Evolutionary conservation across 768 basidiomycete species (phyloP).

Genomic region (Lyophyllum shimeji): DNA sequence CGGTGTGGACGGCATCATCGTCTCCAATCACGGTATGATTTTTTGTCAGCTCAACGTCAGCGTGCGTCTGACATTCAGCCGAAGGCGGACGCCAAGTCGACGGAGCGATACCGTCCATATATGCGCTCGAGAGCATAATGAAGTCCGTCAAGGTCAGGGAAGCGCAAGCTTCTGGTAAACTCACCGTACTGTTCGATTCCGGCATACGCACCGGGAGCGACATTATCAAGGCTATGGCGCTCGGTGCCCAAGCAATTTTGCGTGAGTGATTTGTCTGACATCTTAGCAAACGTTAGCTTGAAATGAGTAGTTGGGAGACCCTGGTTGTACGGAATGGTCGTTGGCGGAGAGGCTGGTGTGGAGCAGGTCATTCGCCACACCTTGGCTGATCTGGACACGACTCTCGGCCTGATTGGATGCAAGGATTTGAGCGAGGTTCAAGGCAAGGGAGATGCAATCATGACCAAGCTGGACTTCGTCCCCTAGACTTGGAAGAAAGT

Average conservation of each 20-base stretch:
- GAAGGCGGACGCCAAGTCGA: slow-evolving; percentile 76
- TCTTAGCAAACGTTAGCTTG: neutral
- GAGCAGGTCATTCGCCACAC: slow-evolving; percentile 70
- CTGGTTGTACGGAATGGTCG: slow-evolving; percentile 69
- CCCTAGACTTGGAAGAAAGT: slow-evolving; percentile 5
- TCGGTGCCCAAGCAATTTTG: slow-evolving; percentile 82
- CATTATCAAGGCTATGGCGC: slow-evolving; percentile 79
- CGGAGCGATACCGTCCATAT: slow-evolving; percentile 72
- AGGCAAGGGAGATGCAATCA: slow-evolving; percentile 52
- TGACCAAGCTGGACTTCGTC: slow-evolving; percentile 41
- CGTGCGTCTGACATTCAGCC: neutral
- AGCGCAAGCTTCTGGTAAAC: slow-evolving; percentile 57
- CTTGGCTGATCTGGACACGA: slow-evolving; percentile 66
- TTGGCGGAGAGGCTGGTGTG: slow-evolving; percentile 72
- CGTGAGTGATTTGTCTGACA: slow-evolving; percentile 41
- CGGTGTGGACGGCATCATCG: slow-evolving; percentile 71
- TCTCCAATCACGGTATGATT: slow-evolving; percentile 73
- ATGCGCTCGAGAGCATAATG: slow-evolving; percentile 69
- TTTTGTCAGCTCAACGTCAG: neutral
- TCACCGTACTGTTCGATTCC: slow-evolving; percentile 76
- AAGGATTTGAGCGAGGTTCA: slow-evolving; percentile 58
- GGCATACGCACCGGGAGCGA: slow-evolving; percentile 85
- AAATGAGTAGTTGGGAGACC: slow-evolving; percentile 61
- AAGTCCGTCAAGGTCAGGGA: slow-evolving; percentile 55
- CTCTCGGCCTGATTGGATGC: slow-evolving; percentile 64